These are phyloP conservation scores for Claviceps sp. DNA, from an alignment of 2,329 filamentous ascomycete species.

Conservation along the genomic window DNA sequence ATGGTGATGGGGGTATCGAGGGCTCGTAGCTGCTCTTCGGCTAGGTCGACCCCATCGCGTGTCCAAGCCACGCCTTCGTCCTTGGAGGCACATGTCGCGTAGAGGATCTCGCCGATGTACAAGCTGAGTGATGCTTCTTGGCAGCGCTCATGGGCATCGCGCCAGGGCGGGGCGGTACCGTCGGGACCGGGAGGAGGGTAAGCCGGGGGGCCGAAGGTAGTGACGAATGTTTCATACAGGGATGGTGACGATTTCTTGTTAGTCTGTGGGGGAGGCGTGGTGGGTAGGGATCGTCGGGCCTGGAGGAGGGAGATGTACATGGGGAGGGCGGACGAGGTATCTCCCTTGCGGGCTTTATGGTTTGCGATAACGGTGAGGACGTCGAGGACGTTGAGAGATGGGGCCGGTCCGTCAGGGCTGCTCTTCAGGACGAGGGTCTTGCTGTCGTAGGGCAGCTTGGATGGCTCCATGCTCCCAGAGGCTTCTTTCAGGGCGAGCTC, in stretches of 20 bases:
- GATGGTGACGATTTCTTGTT: constrained; percentile 6
- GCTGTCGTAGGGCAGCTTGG: constrained; percentile 35
- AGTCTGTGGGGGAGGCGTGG: constrained; percentile 17
- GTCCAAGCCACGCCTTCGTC: constrained; percentile 81
- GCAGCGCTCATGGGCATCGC: constrained; percentile 54
- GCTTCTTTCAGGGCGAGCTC: constrained; percentile 66
- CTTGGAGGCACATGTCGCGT: constrained; percentile 38
- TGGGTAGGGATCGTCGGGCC: constrained; percentile 51
- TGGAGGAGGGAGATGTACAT: constrained; percentile 77
- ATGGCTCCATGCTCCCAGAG: constrained; percentile 36
- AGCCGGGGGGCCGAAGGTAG: constrained; percentile 30
- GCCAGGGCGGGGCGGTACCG: constrained; percentile 53
- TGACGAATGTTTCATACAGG: constrained; percentile 11
- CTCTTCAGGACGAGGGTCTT: constrained; percentile 52
- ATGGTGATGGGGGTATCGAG: constrained; percentile 16
- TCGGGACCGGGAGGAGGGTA: constrained; percentile 61
- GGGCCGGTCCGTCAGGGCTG: constrained; percentile 27
- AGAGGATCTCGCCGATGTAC: constrained; percentile 91
- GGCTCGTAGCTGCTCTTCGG: constrained; percentile 52
- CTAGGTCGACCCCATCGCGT: constrained; percentile 68
- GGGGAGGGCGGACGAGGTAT: constrained; percentile 58
- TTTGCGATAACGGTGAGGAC: constrained; percentile 66
- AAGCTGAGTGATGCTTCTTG: constrained; percentile 77
- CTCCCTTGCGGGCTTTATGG: constrained; percentile 57
- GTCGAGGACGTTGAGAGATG: constrained; percentile 62